Evolutionary conservation across 2,329 filamentous ascomycete genomes (phyloP).

Genomic region (Aureobasidium namibiae): DNA sequence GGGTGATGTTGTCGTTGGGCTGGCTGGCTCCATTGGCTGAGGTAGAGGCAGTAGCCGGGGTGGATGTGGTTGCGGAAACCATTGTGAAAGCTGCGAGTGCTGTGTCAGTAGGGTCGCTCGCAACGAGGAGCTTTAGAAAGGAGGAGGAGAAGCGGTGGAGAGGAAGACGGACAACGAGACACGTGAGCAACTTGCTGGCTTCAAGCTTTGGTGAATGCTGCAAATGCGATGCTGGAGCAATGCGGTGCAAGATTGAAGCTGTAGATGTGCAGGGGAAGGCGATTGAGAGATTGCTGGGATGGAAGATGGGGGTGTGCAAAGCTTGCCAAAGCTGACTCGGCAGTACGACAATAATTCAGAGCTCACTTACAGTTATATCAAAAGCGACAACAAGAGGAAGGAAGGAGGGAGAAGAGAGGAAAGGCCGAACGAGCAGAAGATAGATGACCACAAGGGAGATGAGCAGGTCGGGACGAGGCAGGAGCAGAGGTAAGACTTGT

Average conservation of each 20-base stretch:
- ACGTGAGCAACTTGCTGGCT: neutral
- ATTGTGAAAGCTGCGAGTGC: slow-evolving; percentile 29
- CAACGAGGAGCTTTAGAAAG: neutral
- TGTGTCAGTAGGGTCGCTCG: neutral
- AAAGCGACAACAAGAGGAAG: slow-evolving; percentile 9
- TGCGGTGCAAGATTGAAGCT: slow-evolving; percentile 1
- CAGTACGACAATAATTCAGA: neutral
- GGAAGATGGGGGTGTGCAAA: neutral
- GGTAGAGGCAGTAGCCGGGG: slow-evolving; percentile 20
- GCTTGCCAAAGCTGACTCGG: slow-evolving; percentile 12
- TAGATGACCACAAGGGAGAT: slow-evolving; percentile 6
- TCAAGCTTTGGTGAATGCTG: neutral
- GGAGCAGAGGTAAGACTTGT: neutral
- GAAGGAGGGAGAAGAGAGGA: slow-evolving; percentile 1
- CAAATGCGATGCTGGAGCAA: neutral
- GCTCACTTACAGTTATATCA: slow-evolving; percentile 11
- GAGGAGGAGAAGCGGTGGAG: neutral
- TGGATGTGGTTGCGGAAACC: slow-evolving; percentile 24
- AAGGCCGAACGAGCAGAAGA: slow-evolving; percentile 15
- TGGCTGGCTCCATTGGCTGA: slow-evolving; percentile 21
- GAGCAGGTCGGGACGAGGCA: neutral
- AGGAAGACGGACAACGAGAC: neutral
- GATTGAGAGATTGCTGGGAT: slow-evolving; percentile 1
- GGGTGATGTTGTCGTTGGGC: slow-evolving; percentile 95
- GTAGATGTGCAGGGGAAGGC: slow-evolving; percentile 2